Evolutionary conservation across 2,329 filamentous ascomycete genomes (phyloP), one percentile per base, ranked within the genome.

Genomic region (Orbilia ellipsospora): DNA sequence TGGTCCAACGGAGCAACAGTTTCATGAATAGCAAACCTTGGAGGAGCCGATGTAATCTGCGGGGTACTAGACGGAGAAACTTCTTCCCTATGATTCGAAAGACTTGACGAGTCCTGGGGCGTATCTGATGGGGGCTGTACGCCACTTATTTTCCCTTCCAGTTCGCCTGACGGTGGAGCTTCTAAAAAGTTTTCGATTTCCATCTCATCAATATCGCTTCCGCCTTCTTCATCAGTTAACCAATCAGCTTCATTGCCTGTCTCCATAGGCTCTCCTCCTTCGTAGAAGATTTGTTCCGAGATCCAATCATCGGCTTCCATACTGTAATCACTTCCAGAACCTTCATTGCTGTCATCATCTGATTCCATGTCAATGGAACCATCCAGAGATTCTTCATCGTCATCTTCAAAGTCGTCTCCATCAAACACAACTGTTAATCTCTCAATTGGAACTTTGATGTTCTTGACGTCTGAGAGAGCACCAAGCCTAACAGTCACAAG

Each of bases 401-500:
- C 82, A 57, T 85, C 84, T 10, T 10, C 31, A 64, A 79, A 78
- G 44, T 78, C 77, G 18, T 81, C 80, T n/a, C 62, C 70, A 67
- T 81, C 79, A 51, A 83, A 78, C 4, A 86, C 83, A 16, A 88
- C 82, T 1, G 84, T 81, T 15, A 87, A 82, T 23, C 83, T 80
- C 74, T 89, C 86, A 20, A 84, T 80, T 0, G 83, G 80, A 10
- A 88, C 80, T 13, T 81, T 81, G 31, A 89, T 81, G 78, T 89
- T 87, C 56, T 82, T 80, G 12, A 85, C 84, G n/a, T 83, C 81
- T 15, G 83, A 80, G 4, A 84, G 81, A 10, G 84, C 85, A 50
- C 86, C 85, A 16, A 89, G 81, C n/a, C 87, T 84, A 28, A 89
- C 83, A 0, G 84, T 85, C 8, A 88, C 80, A 5, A 82, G 82